Evolutionary conservation across 176 grass and related monocot species (phyloP).

Genomic region (Lolium rigidum): DNA sequence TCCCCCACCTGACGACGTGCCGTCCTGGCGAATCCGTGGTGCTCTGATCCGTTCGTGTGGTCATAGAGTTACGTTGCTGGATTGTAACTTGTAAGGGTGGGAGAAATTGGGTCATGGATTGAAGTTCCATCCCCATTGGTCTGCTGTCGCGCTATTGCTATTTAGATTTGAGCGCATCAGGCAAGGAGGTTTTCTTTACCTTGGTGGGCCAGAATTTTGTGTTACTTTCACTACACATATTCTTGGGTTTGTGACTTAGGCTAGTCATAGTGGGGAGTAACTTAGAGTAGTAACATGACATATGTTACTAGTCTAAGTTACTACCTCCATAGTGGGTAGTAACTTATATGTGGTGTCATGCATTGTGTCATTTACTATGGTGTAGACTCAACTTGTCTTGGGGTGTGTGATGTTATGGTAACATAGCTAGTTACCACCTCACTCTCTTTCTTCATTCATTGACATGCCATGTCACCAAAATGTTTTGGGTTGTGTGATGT

Average conservation of each 20-base stretch:
- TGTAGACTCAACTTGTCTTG: too few species aligned
- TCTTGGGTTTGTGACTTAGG: background rate
- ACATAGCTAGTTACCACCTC: too few species aligned
- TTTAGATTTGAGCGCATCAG: background rate
- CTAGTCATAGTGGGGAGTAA: too few species aligned
- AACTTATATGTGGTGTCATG: too few species aligned
- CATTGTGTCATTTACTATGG: too few species aligned
- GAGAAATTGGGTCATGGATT: slow-evolving; percentile 1
- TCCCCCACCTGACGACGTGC: background rate
- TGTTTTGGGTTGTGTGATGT: too few species aligned
- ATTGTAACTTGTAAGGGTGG: background rate
- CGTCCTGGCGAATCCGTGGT: background rate
- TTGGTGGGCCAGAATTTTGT: background rate
- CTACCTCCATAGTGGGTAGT: too few species aligned
- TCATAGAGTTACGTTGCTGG: background rate
- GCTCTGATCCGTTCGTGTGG: background rate
- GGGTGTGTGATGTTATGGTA: too few species aligned
- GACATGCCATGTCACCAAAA: too few species aligned
- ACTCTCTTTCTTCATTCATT: too few species aligned
- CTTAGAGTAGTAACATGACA: too few species aligned
- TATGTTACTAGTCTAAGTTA: too few species aligned
- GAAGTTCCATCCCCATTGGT: background rate
- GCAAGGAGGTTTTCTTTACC: background rate
- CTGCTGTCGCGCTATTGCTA: background rate
- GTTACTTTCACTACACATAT: background rate